Evolutionary conservation across 306 rosid species (phyloP).

Genomic region (Luffa aegyptiaca): DNA sequence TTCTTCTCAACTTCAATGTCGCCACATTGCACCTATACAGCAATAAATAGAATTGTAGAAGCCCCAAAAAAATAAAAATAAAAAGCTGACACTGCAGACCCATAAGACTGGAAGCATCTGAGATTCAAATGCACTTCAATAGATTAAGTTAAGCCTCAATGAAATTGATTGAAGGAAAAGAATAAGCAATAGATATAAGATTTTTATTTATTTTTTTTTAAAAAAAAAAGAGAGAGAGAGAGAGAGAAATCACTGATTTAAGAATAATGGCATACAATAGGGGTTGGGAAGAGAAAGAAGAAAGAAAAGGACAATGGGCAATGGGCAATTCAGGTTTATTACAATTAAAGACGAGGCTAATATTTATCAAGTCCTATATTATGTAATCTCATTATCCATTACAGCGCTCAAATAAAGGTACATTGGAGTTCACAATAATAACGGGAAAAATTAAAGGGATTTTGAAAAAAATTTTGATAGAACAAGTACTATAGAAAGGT

Average conservation of each 20-base stretch:
- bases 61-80: background rate
- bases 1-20: constrained; percentile 81
- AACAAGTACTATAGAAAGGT: background rate
- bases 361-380: background rate
- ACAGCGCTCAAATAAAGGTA: background rate
- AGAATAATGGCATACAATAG: background rate
- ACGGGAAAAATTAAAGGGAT: too few relatives aligned
- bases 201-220: too few relatives aligned
- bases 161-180: background rate
- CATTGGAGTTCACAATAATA: background rate
- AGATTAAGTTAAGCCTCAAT: background rate
- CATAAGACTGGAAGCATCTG: background rate
- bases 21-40: constrained; percentile 86
- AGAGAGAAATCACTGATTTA: background rate
- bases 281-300: background rate
- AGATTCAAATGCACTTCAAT: background rate
- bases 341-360: background rate
- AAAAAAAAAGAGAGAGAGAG: too few relatives aligned
- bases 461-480: too few relatives aligned
- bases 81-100: background rate
- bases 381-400: background rate
- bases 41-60: background rate
- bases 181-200: background rate
- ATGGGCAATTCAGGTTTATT: too few relatives aligned
- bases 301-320: background rate